These are phyloP conservation scores for Coemansia brasiliensis DNA, from an alignment of 192 early-diverging fungal species.

Conservation along the genomic window DNA sequence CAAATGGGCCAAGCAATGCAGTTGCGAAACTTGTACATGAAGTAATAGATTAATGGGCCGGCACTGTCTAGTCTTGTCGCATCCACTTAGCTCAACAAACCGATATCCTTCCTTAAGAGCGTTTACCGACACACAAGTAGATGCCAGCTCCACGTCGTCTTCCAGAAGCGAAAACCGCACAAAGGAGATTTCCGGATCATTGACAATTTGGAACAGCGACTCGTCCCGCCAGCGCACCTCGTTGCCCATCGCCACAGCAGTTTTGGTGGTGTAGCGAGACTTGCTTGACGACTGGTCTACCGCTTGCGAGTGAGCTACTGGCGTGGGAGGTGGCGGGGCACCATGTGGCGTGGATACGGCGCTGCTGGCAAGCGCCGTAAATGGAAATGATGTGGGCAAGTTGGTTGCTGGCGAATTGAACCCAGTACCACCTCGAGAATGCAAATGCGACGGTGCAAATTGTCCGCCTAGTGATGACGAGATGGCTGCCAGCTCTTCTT, in stretches of 20 bases:
- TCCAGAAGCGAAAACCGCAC: conserved; percentile 35
- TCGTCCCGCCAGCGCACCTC: conserved; percentile 48
- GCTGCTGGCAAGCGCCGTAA: conserved; percentile 9
- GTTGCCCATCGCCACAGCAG: conserved; percentile 20
- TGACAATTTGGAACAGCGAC: conserved; percentile 27
- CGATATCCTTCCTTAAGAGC: conserved; percentile 49
- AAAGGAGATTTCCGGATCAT: conserved; percentile 48
- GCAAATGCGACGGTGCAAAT: conserved; percentile 9
- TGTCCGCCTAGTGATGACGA: conserved; percentile 6
- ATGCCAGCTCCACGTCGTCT: conserved; percentile 43
- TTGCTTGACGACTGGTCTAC: conserved; percentile 9
- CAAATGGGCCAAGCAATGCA: conserved; percentile 36
- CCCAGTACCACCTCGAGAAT: conserved; percentile 22
- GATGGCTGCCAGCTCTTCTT: conserved; percentile 15
- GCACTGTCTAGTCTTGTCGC: conserved; percentile 25
- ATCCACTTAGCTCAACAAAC: conserved; percentile 43
- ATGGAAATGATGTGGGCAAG: conserved; percentile 16
- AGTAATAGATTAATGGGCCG: conserved; percentile 32
- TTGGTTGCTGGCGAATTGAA: conserved; percentile 28
- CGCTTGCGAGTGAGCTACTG: conserved; percentile 3
- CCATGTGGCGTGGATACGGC: conserved; percentile 17
- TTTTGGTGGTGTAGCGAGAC: conserved; percentile 21
- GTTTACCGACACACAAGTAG: conserved; percentile 29
- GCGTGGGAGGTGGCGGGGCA: conserved; percentile 29
- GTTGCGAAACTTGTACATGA: conserved; percentile 43